Evolutionary conservation across 2,329 filamentous ascomycete species (phyloP), one percentile per base, ranked within the genome.

Genomic region (Didymella pinodella): DNA sequence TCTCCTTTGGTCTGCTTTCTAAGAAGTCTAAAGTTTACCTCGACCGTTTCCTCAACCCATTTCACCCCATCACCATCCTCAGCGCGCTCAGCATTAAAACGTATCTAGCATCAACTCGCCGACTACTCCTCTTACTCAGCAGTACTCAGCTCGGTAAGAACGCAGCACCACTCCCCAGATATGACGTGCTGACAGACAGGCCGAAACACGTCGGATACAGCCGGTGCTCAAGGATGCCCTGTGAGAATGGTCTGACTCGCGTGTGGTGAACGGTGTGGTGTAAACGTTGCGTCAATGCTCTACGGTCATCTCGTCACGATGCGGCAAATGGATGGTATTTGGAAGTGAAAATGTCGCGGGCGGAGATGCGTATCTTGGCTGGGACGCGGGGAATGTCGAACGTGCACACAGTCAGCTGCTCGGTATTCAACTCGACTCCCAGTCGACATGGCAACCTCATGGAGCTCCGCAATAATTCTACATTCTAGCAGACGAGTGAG

Each of bases 391-490:
- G 54, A 36, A 53, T 16, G 36, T 38, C 43, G 32, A 45, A 43
- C 18, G 38, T 36, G 48, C 50, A 25, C 48, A 40, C 49, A 31
- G 49, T 54, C 56, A 59, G 50, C 49, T 18, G 18, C 18, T 18
- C 18, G 18, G 18, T 18, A 18, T 18, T 18, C 18, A 18, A 18
- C 18, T 18, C 18, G 18, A 18, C 18, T 18, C 18, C 18, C 18
- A 26, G 56, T 59, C 56, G 56, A 59, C 56, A 44, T 54, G 46
- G 56, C 50, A 59, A 59, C 56, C 49, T 18, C 26, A 54, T 38
- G 5, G 10, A 18, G 40, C 25, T 54, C 50, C 40, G 50, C 49
- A 14, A 8, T 4, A 11, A 20, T 44, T n/a, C n/a, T 44, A n/a
- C 12, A 6, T 25, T 54, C 50, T 54, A 54, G 31, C 50, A 59